A percentile compares a stretch with the other conserved stretches of the same genome.
phyloP scores from a whole-genome alignment of 345 rosid genomes.

The Eucalyptus paniculata region DNA sequence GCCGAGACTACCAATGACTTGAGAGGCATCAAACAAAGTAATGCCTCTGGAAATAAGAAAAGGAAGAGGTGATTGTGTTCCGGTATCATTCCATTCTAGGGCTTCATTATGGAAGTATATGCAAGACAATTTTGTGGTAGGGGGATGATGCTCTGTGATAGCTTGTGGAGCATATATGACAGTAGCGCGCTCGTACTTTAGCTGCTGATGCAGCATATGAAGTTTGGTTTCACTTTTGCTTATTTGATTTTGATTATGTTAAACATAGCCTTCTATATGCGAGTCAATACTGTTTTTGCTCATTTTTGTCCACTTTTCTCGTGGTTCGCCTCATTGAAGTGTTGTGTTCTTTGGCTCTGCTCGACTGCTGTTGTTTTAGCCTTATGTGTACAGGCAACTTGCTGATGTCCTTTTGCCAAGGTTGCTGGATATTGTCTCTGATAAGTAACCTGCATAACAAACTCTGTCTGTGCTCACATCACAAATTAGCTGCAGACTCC shows the following conservation, averaged over 20 bases:
- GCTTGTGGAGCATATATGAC: not conserved
- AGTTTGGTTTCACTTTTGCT: not conserved
- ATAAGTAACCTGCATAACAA: not conserved
- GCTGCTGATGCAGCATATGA: not conserved
- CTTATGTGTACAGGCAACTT: not conserved
- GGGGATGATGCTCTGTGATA: not conserved
- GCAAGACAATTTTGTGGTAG: not conserved
- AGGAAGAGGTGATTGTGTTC: not conserved
- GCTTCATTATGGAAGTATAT: not conserved
- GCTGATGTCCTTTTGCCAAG: not conserved
- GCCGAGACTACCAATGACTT: constrained; percentile 3
- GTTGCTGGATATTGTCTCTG: not conserved
- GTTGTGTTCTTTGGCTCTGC: not conserved
- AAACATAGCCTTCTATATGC: not conserved
- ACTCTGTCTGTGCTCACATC: not conserved
- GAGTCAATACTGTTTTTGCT: not conserved
- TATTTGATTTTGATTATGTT: not conserved
- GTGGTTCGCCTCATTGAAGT: not conserved
- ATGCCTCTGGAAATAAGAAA: not conserved
- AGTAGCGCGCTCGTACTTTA: not conserved
- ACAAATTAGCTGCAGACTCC: not conserved
- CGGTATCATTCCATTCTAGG: not conserved
- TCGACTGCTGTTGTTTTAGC: not conserved
- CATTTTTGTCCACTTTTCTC: not conserved
- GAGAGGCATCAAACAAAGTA: not conserved